phyloP scores from a whole-genome alignment of 1,284 basidiomycete species.

The Schizophyllum amplum region DNA sequence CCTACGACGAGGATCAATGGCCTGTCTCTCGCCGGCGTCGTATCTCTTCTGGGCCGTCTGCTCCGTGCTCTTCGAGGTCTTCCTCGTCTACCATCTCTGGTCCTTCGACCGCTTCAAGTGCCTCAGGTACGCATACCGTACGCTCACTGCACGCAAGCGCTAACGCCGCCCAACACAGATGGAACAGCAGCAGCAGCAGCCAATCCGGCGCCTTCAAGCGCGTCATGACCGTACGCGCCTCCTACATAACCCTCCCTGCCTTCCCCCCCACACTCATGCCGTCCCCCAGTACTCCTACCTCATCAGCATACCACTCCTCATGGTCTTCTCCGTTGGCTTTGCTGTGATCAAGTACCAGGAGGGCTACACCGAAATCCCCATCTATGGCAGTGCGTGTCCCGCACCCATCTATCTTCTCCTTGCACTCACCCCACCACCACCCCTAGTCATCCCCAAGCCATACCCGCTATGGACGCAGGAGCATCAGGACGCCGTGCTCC shows the following conservation, averaged over 20 bases:
- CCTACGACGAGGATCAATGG: neutral
- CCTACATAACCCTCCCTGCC: neutral
- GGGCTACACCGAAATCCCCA: conserved; percentile 43
- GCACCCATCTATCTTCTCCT: neutral
- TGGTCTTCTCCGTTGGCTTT: conserved; percentile 53
- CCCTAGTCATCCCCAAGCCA: conserved; percentile 57
- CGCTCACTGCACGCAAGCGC: neutral
- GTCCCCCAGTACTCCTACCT: conserved; percentile 61
- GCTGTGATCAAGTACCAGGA: conserved; percentile 62
- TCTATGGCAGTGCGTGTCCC: conserved; percentile 39
- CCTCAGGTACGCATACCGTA: conserved; percentile 37
- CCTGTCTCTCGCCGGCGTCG: neutral
- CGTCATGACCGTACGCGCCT: conserved; percentile 59
- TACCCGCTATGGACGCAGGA: conserved; percentile 44
- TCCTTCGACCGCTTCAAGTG: conserved; percentile 71
- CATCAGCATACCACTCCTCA: conserved; percentile 50
- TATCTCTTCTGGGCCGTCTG: neutral
- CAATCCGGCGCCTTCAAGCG: conserved; percentile 68
- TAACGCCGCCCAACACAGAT: no score
- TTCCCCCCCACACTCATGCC: conserved; percentile 1
- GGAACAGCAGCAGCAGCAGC: conserved; percentile 50
- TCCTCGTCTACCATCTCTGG: conserved; percentile 68
- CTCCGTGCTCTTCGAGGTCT: conserved; percentile 17
- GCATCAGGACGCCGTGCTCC: conserved; percentile 44
- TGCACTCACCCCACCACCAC: neutral